Evolutionary conservation across 2,329 filamentous ascomycete genomes (phyloP).

Genomic region (Sclerotinia trifoliorum): DNA sequence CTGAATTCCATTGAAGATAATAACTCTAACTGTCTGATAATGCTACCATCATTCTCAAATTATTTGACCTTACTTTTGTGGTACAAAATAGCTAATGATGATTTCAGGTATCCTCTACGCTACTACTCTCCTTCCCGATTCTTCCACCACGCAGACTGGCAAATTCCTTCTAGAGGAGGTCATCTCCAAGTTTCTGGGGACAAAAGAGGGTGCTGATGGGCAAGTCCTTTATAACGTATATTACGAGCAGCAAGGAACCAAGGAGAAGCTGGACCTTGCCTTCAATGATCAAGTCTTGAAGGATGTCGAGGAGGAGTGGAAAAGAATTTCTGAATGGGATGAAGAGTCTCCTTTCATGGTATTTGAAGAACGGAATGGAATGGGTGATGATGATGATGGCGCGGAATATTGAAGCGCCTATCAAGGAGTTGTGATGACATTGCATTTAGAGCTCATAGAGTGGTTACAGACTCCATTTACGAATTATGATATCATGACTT

Average conservation of each 20-base stretch:
- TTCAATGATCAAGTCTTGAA: constrained; percentile 71
- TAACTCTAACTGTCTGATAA: constrained; percentile 88
- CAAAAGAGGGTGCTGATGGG: constrained; percentile 35
- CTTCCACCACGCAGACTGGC: constrained; percentile 26
- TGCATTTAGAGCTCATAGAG: neutral
- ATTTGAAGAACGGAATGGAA: constrained; percentile 72
- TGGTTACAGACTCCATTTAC: constrained; percentile 9
- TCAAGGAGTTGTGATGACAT: neutral
- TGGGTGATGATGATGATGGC: constrained; percentile 55
- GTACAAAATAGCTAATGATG: constrained; percentile 28
- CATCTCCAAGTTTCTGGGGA: constrained; percentile 38
- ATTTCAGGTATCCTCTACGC: constrained; percentile 41
- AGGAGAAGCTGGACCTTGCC: constrained; percentile 60
- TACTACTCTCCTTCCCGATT: constrained; percentile 29
- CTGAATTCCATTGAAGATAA: constrained; percentile 90
- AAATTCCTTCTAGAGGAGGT: constrained; percentile 26
- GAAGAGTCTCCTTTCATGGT: constrained; percentile 60
- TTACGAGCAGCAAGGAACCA: constrained; percentile 52
- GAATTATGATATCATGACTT: constrained; percentile 13
- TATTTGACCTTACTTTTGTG: constrained; percentile 19
- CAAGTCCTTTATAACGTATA: constrained; percentile 51
- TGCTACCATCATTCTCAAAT: constrained; percentile 37
- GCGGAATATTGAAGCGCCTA: constrained; percentile 32
- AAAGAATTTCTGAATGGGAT: constrained; percentile 46
- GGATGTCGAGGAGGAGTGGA: constrained; percentile 69